Base-by-base conservation (phyloP, 106 monocot species). In the Dendrobium catenatum region DNA sequence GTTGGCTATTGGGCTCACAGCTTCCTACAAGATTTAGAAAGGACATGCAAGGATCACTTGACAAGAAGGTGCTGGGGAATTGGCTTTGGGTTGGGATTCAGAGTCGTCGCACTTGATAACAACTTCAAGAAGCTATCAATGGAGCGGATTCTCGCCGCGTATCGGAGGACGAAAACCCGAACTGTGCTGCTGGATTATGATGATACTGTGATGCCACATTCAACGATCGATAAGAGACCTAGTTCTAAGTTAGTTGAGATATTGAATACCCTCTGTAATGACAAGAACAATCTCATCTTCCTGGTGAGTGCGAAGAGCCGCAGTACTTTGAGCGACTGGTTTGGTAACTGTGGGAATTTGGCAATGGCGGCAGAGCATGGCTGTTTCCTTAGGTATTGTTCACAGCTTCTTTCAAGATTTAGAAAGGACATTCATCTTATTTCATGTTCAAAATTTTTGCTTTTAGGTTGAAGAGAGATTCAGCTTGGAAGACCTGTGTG, bases 1-100 rank as follows among this genome's bases (percentile, higher is more conserved):
- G 89, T 89, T 20, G 86, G 89, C 4, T 89, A 89, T 58, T 89
- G 89, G 89, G 89, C 89, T 41, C 84, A 77, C 24, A 89, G 89
- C 73, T 89, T 89, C 78, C 61, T 88, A 73, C 86, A 88, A 54
- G 88, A 88, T 55, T 73, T 88, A 27, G 81, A 86, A 37, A 83
- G 88, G 66, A 73, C 86, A 5, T 88, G 88, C 54, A 75, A 64
- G 55, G 88, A 86, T 79, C 88, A 88, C 75, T 58, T 73, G 1
- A 77, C 33, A n/a, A 49, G 78, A 43, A 72, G 83, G 54, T 86
- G 88, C 42, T 84, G 84, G 80, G 84, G 84, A 26, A 84, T 84
- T 22, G 84, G 85, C 33, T 81, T 85, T 24, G 85, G 85, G 17
- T 72, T 89, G 79, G 16, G 79, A 24, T 89, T 89, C 27, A 80